Evolutionary conservation across 2,329 filamentous ascomycete species (phyloP).

Genomic region (Cercospora sp.): DNA sequence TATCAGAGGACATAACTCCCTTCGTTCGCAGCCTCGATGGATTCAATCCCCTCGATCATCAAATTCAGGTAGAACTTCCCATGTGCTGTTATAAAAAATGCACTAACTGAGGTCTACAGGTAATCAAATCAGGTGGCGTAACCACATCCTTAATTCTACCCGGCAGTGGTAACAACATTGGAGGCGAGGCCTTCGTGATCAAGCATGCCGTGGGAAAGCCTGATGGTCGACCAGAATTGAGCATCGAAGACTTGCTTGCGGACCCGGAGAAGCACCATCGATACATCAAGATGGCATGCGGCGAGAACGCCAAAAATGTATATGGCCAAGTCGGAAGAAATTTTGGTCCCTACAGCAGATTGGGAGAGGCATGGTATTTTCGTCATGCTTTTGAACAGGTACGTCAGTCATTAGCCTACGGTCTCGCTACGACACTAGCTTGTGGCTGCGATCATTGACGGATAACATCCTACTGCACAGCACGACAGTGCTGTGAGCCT

Average conservation of each 20-base stretch:
- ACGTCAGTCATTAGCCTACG: background rate
- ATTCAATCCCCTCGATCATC: constrained; percentile 62
- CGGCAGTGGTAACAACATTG: constrained; percentile 69
- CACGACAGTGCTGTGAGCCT: background rate
- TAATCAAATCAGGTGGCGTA: constrained; percentile 72
- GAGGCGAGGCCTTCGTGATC: constrained; percentile 67
- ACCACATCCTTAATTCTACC: constrained; percentile 67
- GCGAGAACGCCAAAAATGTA: constrained; percentile 66
- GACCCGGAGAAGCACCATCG: constrained; percentile 65
- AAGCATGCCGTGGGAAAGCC: constrained; percentile 64
- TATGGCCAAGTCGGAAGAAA: constrained; percentile 58
- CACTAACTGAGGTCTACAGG: constrained; percentile 26
- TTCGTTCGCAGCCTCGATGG: constrained; percentile 68
- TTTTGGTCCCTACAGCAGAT: constrained; percentile 58
- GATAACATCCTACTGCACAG: background rate
- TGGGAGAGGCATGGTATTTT: constrained; percentile 63
- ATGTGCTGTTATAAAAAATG: background rate
- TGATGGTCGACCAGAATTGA: constrained; percentile 63
- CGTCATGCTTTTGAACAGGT: constrained; percentile 9
- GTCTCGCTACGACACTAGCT: constrained; percentile 47
- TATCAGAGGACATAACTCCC: constrained; percentile 64
- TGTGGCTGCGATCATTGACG: constrained; percentile 31
- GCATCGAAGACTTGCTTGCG: constrained; percentile 63
- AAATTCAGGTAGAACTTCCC: constrained; percentile 50
- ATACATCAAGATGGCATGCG: constrained; percentile 74